These are phyloP conservation scores for Russula virescens DNA, from an alignment of 768 basidiomycete species.

Conservation along the genomic window DNA sequence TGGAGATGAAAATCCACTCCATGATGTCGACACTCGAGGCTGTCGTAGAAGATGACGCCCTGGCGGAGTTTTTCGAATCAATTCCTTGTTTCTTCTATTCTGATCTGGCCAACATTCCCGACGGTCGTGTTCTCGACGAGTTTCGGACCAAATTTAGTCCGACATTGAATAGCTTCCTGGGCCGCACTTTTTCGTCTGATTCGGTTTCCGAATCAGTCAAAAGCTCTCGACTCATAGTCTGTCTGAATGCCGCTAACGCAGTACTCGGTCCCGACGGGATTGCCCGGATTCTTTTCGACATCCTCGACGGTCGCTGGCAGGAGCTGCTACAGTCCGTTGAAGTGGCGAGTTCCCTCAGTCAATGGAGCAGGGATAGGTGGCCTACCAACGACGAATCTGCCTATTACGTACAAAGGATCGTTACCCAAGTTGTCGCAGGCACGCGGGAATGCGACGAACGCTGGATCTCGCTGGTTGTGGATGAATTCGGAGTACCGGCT, in stretches of 20 bases:
- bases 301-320: neutral
- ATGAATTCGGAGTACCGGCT: neutral
- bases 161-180: neutral
- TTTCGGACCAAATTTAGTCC: neutral
- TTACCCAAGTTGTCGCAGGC: neutral
- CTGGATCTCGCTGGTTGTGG: neutral
- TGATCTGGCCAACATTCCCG: rapidly evolving
- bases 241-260: neutral
- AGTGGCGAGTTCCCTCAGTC: neutral
- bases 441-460: neutral
- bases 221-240: neutral
- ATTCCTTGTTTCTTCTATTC: neutral
- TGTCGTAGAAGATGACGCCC: neutral
- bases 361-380: neutral
- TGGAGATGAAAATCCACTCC: neutral
- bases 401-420: neutral
- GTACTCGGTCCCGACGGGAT: neutral
- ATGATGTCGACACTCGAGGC: neutral
- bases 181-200: neutral
- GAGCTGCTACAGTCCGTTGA: neutral
- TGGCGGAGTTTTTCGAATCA: neutral
- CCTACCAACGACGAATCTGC: neutral
- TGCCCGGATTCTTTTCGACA: neutral
- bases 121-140: neutral
- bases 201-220: neutral